Evolutionary conservation across 2,329 filamentous ascomycete genomes (phyloP), one percentile per base, ranked within the genome.

Genomic region (Eutypa lata): DNA sequence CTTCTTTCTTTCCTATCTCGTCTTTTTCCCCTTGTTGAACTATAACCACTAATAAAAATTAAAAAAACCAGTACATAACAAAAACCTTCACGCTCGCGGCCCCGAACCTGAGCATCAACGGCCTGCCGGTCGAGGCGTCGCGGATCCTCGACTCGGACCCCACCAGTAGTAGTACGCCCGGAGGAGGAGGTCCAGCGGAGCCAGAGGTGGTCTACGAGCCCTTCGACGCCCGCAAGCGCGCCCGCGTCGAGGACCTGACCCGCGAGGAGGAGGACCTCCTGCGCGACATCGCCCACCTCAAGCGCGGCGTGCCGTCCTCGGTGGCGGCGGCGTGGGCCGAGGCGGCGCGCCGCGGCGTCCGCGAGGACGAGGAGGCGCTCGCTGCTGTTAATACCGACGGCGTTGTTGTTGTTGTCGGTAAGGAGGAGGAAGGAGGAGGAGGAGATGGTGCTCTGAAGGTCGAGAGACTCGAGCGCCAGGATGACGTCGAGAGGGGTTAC

Each of bases 91-190:
- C 73, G 50, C 75, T 83, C 56, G 81, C 83, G 26, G 71, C 77
- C 2, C 77, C 79, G 10, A 86, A 84, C 71, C 76, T 87, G 51
- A 76, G 76, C 55, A 84, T 87, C 65, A 87, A 87, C 71, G 84
- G 84, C 51, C 72, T 84, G 57, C 68, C 75, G 58, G 72, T 82
- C 45, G 66, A 75, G 51, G 61, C 76, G 43, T 56, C 70, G 14
- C 63, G 66, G 5, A 73, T 76, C 63, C 67, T 78, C 49, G 58
- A 33, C 14, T 33, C 54, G 49, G 50, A 50, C 51, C 48, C 59
- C 3, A 60, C 59, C 8, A 35, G n/a, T n/a, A n/a, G n/a, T n/a
- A n/a, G n/a, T n/a, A n/a, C n/a, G n/a, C n/a, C n/a, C n/a, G n/a
- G n/a, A n/a, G n/a, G n/a, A 38, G 11, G 19, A 10, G 52, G 56